These are phyloP conservation scores for Amborella trichopoda DNA, from an alignment of 164 flowering plant genomes.

Conservation along the genomic window DNA sequence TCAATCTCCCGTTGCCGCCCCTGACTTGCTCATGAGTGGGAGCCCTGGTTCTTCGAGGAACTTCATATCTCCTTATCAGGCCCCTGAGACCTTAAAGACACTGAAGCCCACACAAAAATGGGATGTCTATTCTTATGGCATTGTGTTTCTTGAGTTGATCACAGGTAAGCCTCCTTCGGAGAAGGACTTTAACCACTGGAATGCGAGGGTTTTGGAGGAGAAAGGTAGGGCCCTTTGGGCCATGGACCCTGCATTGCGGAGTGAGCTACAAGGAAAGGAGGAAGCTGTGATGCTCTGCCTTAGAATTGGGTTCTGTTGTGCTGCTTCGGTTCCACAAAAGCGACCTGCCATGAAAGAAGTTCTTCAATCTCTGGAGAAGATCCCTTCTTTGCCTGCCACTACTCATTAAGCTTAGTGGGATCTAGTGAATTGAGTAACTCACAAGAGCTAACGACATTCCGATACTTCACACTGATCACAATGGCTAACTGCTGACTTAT, in stretches of 20 bases:
- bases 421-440: too few relatives aligned
- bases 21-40: conserved; percentile 46
- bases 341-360: conserved; percentile 90
- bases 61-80: conserved; percentile 54
- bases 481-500: too few relatives aligned
- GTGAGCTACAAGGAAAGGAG: conserved; percentile 76
- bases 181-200: conserved; percentile 45
- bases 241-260: conserved; percentile 68
- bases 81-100: conserved; percentile 80
- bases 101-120: conserved; percentile 77
- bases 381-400: too few relatives aligned
- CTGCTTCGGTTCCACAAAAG: conserved; percentile 50
- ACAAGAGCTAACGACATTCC: too few relatives aligned
- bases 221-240: conserved; percentile 37
- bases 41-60: conserved; percentile 29
- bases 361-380: conserved; percentile 59
- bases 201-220: conserved; percentile 40
- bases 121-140: conserved; percentile 89
- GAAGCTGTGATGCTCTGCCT: conserved; percentile 57
- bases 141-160: conserved; percentile 65
- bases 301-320: conserved; percentile 58
- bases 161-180: conserved; percentile 48
- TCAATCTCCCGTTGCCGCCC: conserved; percentile 20
- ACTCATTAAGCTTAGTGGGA: too few relatives aligned
- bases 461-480: too few relatives aligned